Evolutionary conservation across 176 grass and related monocot genomes (phyloP), one percentile per base, ranked within the genome.

Genomic region (Tuctoria greenei): DNA sequence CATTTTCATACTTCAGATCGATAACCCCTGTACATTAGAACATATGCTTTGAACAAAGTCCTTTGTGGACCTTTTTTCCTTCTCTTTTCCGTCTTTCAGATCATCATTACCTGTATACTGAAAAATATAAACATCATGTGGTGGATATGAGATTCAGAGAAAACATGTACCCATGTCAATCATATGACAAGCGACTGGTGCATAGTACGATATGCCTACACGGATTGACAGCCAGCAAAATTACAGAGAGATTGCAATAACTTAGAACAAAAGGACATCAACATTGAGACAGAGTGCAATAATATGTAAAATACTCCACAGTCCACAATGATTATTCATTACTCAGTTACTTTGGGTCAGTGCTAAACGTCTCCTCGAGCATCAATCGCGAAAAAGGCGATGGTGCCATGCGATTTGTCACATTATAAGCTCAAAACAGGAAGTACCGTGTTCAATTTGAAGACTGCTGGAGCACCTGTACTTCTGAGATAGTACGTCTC

Each of bases 1-100:
- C 31, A 58, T 75, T 79, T 80, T 72, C 71, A 27, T 57, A 43
- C 71, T 67, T 80, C 51, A 73, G 67, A 73, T 39, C 41, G 59
- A 54, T 20, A 25, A 14, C 14, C 16, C 56, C 38, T 62, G 57
- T 44, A 18, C 40, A 44, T 42, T 40, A 15, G 3, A 73, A 39
- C 71, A 42, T 73, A 60, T 74, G 55, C 55, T 44, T 76, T 56
- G 66, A 79, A 31, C 26, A 23, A 39, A 64, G 31, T 35, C 69
- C 70, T 59, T 73, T 73, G 24, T 56, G 54, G 20, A 4, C 23
- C 27, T 50, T 67, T 54, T 78, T 45, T 10, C 71, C 14, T 64
- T 31, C 27, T 25, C 23, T 49, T 54, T 73, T 78, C 69, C 47
- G 14, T 63, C 67, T 70, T 76, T 82, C 47, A 78, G 61, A 85